Percentiles rank a stretch among this genome's conserved stretches.
These are phyloP conservation scores for Barnettozyma sucrosica DNA, from an alignment of 805 yeast species.

Conservation along the genomic window DNA sequence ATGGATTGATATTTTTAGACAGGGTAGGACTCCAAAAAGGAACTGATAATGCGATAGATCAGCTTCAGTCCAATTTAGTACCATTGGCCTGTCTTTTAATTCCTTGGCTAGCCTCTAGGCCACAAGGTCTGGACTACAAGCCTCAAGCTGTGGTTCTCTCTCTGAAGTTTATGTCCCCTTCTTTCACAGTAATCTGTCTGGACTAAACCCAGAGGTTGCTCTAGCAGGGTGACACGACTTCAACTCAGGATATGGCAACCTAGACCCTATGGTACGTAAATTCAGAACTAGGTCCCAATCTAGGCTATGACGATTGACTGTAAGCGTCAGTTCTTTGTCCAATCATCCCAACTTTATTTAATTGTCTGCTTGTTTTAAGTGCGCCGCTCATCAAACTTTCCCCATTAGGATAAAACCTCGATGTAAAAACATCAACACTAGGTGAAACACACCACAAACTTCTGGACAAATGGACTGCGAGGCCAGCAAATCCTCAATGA, in stretches of 20 bases:
- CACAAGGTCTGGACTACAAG: no score
- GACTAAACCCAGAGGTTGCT: background rate
- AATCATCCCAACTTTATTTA: background rate
- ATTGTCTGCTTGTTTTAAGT: background rate
- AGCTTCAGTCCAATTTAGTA: no score
- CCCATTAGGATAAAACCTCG: slow-evolving; percentile 3
- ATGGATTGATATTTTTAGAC: no score
- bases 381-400: background rate
- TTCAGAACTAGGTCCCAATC: no score
- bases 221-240: background rate
- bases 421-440: slow-evolving; percentile 8
- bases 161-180: background rate
- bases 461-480: background rate
- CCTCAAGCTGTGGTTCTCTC: background rate
- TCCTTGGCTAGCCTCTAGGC: background rate
- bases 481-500: background rate
- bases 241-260: background rate
- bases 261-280: background rate
- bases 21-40: no score
- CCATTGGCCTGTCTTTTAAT: background rate
- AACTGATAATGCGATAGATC: no score
- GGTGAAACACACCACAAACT: background rate
- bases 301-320: no score
- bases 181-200: background rate
- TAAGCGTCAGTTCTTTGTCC: background rate